A percentile compares a stretch with the other conserved stretches of the same genome.
Evolutionary conservation across 1,139 yeast species (phyloP).

Genomic region (Hyphopichia fennica): DNA sequence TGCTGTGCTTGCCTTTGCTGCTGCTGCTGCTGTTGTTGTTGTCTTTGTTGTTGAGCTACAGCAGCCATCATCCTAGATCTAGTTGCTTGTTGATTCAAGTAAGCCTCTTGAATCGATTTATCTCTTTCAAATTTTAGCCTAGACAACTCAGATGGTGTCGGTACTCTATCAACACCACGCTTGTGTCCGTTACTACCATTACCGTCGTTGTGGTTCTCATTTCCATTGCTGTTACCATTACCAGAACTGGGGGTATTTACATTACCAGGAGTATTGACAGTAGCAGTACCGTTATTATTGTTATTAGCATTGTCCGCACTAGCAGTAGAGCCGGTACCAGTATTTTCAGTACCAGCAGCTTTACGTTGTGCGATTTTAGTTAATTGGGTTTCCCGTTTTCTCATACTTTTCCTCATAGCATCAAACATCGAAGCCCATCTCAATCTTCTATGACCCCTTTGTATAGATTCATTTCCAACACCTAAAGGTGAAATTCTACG

Average conservation of each 20-base stretch:
- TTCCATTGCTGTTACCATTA: not conserved
- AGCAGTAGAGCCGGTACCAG: slow-evolving; percentile 48
- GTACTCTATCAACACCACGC: slow-evolving; percentile 40
- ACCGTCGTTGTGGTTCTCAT: slow-evolving; percentile 4
- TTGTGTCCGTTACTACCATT: slow-evolving; percentile 13
- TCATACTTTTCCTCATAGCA: slow-evolving; percentile 87
- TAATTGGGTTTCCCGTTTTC: slow-evolving; percentile 66
- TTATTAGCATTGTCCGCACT: slow-evolving; percentile 52
- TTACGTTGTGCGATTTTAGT: slow-evolving; percentile 38
- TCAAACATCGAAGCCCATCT: slow-evolving; percentile 97
- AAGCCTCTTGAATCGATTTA: slow-evolving; percentile 75
- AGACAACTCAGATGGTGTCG: slow-evolving; percentile 83
- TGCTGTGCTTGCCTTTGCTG: slow-evolving; percentile 10
- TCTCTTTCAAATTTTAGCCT: slow-evolving; percentile 82
- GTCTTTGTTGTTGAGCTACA: slow-evolving; percentile 34
- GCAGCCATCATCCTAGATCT: slow-evolving; percentile 42
- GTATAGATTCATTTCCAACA: slow-evolving; percentile 86
- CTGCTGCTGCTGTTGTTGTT: slow-evolving; percentile 16
- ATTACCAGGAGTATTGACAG: slow-evolving; percentile 3
- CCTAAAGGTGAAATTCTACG: slow-evolving; percentile 90
- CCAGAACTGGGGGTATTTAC: not conserved
- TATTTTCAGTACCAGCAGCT: slow-evolving; percentile 11
- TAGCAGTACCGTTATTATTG: not conserved
- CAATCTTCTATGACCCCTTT: slow-evolving; percentile 84
- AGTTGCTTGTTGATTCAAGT: slow-evolving; percentile 52